Conservation (phyloP, 257 asterid genomes). For the Fraxinus cuspidata region DNA sequence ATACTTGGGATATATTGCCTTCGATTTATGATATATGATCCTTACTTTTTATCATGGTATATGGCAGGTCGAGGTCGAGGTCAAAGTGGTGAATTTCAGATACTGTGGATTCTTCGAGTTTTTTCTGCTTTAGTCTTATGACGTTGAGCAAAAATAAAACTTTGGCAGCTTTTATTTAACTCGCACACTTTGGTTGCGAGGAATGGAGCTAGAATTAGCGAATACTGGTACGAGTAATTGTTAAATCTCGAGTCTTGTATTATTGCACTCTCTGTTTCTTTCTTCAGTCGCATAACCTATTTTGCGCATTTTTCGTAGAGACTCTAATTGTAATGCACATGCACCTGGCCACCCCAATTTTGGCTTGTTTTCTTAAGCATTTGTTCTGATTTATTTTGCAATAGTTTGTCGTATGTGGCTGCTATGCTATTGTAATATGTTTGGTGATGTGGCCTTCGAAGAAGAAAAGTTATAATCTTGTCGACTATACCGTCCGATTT, state of each 20-base stretch:
- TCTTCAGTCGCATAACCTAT: slow-evolving; percentile 27
- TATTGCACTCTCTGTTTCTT: slow-evolving; percentile 24
- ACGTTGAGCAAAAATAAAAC: slow-evolving; percentile 62
- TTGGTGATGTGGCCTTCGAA: too few relatives aligned
- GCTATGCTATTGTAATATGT: not conserved
- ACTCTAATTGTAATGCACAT: slow-evolving; percentile 24
- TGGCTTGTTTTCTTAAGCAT: slow-evolving; percentile 10
- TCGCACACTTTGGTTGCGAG: slow-evolving; percentile 55
- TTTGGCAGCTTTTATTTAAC: slow-evolving; percentile 42
- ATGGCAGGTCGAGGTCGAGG: slow-evolving; percentile 74
- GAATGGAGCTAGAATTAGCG: slow-evolving; percentile 45
- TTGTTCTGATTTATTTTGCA: slow-evolving; percentile 8
- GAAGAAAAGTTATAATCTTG: too few relatives aligned
- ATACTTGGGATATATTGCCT: not conserved
- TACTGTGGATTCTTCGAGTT: slow-evolving; percentile 41
- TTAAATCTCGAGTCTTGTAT: slow-evolving; percentile 48
- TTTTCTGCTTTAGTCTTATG: slow-evolving; percentile 37
- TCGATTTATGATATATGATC: slow-evolving; percentile 6
- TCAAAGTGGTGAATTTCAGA: slow-evolving; percentile 72
- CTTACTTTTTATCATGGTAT: slow-evolving; percentile 19
- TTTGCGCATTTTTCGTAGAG: slow-evolving; percentile 20
- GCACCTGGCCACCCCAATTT: slow-evolving; percentile 9
- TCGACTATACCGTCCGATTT: too few relatives aligned
- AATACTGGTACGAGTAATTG: slow-evolving; percentile 38
- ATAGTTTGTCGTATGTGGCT: not conserved